These are phyloP conservation scores for Sesbania bispinosa DNA, from an alignment of 306 rosid species.

Conservation along the genomic window DNA sequence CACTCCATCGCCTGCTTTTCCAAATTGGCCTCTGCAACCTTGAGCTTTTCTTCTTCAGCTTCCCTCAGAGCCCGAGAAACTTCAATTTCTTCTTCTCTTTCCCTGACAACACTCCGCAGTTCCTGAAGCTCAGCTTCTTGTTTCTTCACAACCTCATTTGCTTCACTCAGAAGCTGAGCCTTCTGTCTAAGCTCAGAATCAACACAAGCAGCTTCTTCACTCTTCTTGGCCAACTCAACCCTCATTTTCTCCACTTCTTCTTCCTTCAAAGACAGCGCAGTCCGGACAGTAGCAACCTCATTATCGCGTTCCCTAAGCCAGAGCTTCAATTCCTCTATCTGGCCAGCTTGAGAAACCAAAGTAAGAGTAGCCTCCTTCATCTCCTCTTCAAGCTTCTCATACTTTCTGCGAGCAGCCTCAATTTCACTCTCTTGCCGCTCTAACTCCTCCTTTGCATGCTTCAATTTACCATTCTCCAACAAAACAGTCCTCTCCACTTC, in stretches of 20 bases:
- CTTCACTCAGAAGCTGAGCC: conserved; percentile 64
- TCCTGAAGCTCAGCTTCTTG: conserved; percentile 66
- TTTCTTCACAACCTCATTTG: conserved; percentile 61
- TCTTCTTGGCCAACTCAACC: conserved; percentile 51
- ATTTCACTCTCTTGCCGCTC: conserved; percentile 69
- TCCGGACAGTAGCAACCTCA: conserved; percentile 37
- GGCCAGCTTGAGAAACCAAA: conserved; percentile 63
- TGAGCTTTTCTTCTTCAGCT: conserved; percentile 63
- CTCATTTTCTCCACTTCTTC: conserved; percentile 60
- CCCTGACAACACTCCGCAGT: conserved; percentile 43
- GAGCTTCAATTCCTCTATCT: conserved; percentile 63
- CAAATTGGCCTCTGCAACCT: conserved; percentile 55
- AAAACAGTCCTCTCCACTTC: conserved; percentile 64
- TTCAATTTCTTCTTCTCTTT: conserved; percentile 58
- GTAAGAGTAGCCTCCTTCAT: conserved; percentile 55
- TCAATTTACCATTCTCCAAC: conserved; percentile 53
- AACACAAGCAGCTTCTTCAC: conserved; percentile 46
- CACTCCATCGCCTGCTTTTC: conserved; percentile 77
- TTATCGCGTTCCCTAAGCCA: conserved; percentile 50
- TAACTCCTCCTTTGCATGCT: conserved; percentile 64
- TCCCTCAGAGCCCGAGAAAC: conserved; percentile 38
- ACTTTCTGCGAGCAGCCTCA: conserved; percentile 48
- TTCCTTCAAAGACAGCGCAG: conserved; percentile 52
- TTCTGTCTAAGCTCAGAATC: conserved; percentile 55
- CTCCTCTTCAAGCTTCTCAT: conserved; percentile 57